Conservation (phyloP, 441 rosid species). For the Brassica balearica region DNA sequence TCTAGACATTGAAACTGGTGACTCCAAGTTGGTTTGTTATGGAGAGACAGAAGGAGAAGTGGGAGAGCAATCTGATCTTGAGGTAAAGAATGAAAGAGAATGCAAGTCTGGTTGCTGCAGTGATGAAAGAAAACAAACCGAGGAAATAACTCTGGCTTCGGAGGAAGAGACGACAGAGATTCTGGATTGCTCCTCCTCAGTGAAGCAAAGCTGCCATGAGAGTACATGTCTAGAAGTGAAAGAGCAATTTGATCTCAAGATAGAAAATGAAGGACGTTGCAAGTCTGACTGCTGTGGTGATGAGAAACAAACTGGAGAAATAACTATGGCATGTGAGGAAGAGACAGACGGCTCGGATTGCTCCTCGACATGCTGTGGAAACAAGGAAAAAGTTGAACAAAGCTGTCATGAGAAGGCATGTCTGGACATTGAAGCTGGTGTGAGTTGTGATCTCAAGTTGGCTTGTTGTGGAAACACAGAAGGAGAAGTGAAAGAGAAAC, state of each 20-base stretch:
- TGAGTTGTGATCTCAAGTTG: background rate
- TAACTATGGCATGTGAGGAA: slow-evolving; percentile 5
- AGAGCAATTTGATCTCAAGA: background rate
- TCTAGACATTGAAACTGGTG: slow-evolving; percentile 18
- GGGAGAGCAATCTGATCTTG: slow-evolving; percentile 14
- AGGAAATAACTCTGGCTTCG: slow-evolving; percentile 31
- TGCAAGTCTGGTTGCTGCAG: slow-evolving; percentile 22
- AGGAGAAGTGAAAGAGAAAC: background rate
- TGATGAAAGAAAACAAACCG: slow-evolving; percentile 27
- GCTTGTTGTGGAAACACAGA: background rate
- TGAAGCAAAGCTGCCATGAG: background rate
- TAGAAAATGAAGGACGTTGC: background rate
- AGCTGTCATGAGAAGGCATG: background rate
- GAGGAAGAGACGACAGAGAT: slow-evolving; percentile 12
- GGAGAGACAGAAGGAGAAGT: background rate
- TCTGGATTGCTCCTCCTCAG: background rate
- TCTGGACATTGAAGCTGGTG: background rate
- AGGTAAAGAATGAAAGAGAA: slow-evolving; percentile 16
- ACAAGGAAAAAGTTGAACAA: background rate
- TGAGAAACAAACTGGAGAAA: background rate
- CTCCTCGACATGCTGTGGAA: background rate
- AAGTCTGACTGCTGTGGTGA: background rate
- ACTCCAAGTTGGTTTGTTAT: slow-evolving; percentile 26
- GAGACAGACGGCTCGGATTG: background rate
- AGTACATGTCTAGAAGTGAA: background rate